Evolutionary conservation across 768 basidiomycete species (phyloP).

Genomic region (Phallus indusiatus): DNA sequence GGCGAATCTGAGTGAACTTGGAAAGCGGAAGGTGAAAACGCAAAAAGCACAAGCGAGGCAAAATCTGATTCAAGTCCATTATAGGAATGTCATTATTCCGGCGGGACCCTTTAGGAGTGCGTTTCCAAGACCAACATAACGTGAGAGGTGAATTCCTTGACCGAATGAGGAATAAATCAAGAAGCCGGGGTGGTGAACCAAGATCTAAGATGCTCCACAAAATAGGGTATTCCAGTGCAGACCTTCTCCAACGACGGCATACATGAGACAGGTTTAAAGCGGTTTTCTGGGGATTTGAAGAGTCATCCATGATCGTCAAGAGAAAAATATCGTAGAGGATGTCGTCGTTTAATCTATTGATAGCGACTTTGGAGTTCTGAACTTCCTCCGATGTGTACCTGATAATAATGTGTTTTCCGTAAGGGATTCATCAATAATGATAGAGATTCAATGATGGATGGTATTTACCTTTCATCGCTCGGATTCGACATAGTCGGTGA

Average conservation of each 20-base stretch:
- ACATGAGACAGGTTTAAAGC: neutral
- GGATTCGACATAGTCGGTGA: too few species aligned
- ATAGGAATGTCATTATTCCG: too few species aligned
- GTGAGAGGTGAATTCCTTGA: neutral
- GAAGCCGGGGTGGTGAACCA: neutral
- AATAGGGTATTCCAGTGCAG: neutral
- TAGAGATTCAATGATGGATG: too few species aligned
- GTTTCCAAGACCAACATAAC: neutral
- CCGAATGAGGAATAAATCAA: neutral
- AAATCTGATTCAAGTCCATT: too few species aligned
- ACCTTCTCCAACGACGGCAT: neutral
- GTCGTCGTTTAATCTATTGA: neutral
- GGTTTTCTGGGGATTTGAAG: neutral
- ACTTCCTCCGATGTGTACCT: too few species aligned
- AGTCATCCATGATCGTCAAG: neutral
- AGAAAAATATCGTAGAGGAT: neutral
- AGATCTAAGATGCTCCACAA: neutral
- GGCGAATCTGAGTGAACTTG: too few species aligned
- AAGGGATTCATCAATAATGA: too few species aligned
- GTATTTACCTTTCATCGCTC: too few species aligned
- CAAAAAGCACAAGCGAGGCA: too few species aligned
- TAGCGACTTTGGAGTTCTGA: constrained; percentile 1
- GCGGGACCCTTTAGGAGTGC: too few species aligned
- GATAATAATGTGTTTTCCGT: too few species aligned
- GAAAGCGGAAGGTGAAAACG: too few species aligned